Evolutionary conservation across 345 rosid genomes (phyloP).

Genomic region (Clarkia xantiana): DNA sequence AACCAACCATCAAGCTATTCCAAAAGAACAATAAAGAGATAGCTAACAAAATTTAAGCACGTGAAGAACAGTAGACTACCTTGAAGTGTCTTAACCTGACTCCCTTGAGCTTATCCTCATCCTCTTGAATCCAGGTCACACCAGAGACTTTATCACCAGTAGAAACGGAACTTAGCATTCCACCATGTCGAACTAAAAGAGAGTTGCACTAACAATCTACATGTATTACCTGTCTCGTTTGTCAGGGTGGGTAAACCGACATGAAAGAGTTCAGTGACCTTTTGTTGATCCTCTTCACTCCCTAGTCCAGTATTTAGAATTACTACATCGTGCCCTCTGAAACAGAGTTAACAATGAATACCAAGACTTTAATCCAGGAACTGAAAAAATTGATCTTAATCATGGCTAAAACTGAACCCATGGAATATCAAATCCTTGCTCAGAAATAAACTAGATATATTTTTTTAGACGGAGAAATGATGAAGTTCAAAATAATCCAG

Average conservation of each 20-base stretch:
- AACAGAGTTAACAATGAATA: not conserved
- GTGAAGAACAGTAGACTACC: slow-evolving; percentile 23
- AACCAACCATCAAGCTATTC: slow-evolving; percentile 5
- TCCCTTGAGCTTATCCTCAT: slow-evolving; percentile 32
- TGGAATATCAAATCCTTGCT: no score
- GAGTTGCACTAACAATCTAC: no score
- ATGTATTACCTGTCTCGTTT: no score
- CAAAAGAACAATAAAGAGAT: no score
- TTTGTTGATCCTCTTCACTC: slow-evolving; percentile 35
- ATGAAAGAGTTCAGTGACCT: slow-evolving; percentile 33
- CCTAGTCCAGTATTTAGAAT: slow-evolving; percentile 53
- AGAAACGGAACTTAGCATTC: no score
- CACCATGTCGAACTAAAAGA: no score
- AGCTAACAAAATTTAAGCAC: not conserved
- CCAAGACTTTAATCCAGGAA: not conserved
- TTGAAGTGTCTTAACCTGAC: slow-evolving; percentile 64
- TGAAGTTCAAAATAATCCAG: no score
- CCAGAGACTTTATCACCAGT: slow-evolving; percentile 13
- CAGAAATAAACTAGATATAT: no score
- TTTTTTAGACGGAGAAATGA: no score
- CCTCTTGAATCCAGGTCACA: slow-evolving; percentile 68
- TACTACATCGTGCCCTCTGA: slow-evolving; percentile 48
- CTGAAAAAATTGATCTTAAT: no score
- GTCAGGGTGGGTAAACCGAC: slow-evolving; percentile 15
- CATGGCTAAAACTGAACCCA: no score